Conservation (phyloP, 2,329 filamentous ascomycete genomes). For the Fusarium gaditjirri region DNA sequence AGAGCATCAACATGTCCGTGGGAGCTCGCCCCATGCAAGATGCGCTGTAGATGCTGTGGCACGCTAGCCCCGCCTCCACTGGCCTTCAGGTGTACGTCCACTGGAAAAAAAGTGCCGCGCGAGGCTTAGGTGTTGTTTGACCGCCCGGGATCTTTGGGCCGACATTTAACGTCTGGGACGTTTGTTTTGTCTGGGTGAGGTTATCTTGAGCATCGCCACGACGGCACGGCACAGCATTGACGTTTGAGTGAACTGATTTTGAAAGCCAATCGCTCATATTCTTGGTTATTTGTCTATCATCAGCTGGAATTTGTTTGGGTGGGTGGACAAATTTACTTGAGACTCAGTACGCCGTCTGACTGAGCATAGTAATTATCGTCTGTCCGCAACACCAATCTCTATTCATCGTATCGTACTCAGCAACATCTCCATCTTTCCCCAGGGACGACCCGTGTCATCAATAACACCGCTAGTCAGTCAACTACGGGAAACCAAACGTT, state of each 20-base stretch:
- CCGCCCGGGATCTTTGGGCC: conserved; percentile 41
- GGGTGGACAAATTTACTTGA: not conserved
- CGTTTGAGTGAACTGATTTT: not conserved
- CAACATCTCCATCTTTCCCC: not conserved
- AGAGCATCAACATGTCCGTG: not conserved
- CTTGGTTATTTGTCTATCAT: not conserved
- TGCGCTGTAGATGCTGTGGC: conserved; percentile 31
- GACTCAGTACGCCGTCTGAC: conserved; percentile 13
- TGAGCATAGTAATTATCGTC: not conserved
- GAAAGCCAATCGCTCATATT: not conserved
- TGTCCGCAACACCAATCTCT: not conserved
- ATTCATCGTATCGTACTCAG: not conserved
- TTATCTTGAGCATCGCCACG: conserved; percentile 10
- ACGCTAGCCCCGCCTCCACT: conserved; percentile 19
- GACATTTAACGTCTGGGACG: conserved; percentile 18
- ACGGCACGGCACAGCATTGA: not conserved
- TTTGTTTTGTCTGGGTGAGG: conserved; percentile 36
- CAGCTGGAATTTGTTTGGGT: not conserved
- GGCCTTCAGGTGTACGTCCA: conserved; percentile 6
- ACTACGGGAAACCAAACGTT: conserved; percentile 16
- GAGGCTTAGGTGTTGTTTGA: conserved; percentile 30
- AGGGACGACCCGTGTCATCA: not conserved
- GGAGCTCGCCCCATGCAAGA: conserved; percentile 17
- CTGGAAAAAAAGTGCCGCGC: conserved; percentile 18
- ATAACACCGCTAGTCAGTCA: not conserved